phyloP scores from a whole-genome alignment of 331 rosid genomes.

The Telfairia occidentalis region DNA sequence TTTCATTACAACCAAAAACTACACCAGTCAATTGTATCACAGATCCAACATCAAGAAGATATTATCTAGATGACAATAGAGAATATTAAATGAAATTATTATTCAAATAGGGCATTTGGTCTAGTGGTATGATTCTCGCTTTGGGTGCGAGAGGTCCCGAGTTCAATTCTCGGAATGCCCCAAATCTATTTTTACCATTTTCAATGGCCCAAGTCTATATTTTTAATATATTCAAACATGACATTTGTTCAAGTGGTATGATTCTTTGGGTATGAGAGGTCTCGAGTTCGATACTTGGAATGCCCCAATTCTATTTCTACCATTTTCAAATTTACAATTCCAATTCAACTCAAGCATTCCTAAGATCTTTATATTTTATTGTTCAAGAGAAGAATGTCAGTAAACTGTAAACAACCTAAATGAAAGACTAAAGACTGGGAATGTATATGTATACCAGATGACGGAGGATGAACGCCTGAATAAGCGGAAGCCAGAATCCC shows the following conservation, averaged over 20 bases:
- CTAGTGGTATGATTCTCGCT: conserved; percentile 26
- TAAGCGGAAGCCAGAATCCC: neutral
- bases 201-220: neutral
- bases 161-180: conserved; percentile 28
- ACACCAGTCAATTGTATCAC: neutral
- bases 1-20: neutral
- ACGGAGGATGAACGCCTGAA: neutral
- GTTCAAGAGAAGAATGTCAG: neutral
- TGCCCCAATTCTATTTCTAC: conserved; percentile 15
- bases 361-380: neutral
- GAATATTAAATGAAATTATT: neutral
- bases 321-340: neutral
- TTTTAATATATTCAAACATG: neutral
- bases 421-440: neutral
- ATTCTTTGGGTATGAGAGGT: conserved; percentile 57
- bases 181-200: conserved; percentile 17
- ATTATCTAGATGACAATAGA: neutral
- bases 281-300: conserved; percentile 54
- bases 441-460: neutral
- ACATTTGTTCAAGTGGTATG: conserved; percentile 58
- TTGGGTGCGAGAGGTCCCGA: conserved; percentile 67
- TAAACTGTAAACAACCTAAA: neutral
- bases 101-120: conserved; percentile 11
- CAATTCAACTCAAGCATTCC: neutral
- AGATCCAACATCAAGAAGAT: neutral